Evolutionary conservation across 352 stramenopile species (phyloP), one percentile per base, ranked within the genome.

Genomic region (Phytophthora citrophthora): DNA sequence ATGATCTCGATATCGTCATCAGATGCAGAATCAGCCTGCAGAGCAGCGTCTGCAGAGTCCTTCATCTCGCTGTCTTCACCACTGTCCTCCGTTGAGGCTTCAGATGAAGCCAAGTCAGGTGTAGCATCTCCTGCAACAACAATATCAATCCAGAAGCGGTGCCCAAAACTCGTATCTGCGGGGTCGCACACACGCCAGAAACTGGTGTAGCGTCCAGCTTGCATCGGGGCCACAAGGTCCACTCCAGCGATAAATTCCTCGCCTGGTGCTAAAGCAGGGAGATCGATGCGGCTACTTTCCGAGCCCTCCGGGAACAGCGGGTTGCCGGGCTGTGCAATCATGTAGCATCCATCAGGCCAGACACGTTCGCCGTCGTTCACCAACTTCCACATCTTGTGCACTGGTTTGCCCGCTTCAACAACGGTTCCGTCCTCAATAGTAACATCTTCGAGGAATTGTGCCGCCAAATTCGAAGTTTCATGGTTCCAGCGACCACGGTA

Each of bases 71-170:
- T 45, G 13, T 74, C 66, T 50, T 70, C 59, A 1, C 18, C 23
- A 13, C 38, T 67, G 38, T 61, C 53, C 10, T 41, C 27, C 2
- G 59, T 60, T 4, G 20, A 29, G 4, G 50, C 38, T 48, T 68
- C 61, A 2, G 54, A 68, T 1, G 54, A 29, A 32, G 53, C 48
- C 6, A 46, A 32, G 24, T 71, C 60, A 18, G 39, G 18, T 5
- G 26, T 45, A 8, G 13, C n/a, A 12, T 45, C 34, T 18, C 32
- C 55, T 34, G 34, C 52, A 45, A 94, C 82, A 3, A 78, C 79
- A 39, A 96, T 73, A 54, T 96, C 87, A 26, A 95, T 76, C 89
- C 89, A 96, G 62, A 96, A 86, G 2, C 87, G 84, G 52, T 96
- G 86, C 0, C 89, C 89, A 56, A 96, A 96, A 54, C 77, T 83